Evolutionary conservation across 306 rosid species (phyloP).

Genomic region (Astragalus membranaceus): DNA sequence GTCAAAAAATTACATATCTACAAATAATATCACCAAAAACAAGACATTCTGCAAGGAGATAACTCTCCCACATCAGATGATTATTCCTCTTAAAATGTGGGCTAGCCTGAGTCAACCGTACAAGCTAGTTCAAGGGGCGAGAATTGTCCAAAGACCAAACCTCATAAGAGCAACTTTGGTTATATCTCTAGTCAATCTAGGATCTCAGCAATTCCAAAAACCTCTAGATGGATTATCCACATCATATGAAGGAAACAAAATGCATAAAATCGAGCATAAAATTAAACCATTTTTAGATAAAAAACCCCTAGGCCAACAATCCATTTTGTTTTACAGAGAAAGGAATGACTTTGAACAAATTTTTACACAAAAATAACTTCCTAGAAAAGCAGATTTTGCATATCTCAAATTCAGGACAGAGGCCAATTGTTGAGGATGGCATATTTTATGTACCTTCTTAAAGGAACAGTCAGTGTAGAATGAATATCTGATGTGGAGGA

Average conservation of each 20-base stretch:
- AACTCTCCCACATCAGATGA: not conserved
- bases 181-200: not conserved
- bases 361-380: not conserved
- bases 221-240: not conserved
- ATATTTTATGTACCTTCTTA: constrained; percentile 52
- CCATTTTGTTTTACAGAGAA: not conserved
- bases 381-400: not conserved
- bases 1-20: not conserved
- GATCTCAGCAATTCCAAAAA: not conserved
- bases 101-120: not conserved
- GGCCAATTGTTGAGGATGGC: not conserved
- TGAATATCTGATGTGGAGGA: constrained; percentile 43
- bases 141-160: not conserved
- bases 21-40: not conserved
- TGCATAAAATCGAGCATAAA: not conserved
- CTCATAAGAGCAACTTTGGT: not conserved
- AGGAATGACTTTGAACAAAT: not conserved
- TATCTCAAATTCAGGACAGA: constrained; percentile 19
- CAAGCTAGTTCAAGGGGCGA: not conserved
- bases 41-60: no score
- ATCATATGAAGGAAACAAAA: not conserved
- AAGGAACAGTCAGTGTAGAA: constrained; percentile 53
- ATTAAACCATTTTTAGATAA: not conserved
- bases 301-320: not conserved
- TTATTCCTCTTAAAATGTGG: not conserved